Evolutionary conservation across 805 yeast species (phyloP), one percentile per base, ranked within the genome.

Genomic region (Candida hungchunana): DNA sequence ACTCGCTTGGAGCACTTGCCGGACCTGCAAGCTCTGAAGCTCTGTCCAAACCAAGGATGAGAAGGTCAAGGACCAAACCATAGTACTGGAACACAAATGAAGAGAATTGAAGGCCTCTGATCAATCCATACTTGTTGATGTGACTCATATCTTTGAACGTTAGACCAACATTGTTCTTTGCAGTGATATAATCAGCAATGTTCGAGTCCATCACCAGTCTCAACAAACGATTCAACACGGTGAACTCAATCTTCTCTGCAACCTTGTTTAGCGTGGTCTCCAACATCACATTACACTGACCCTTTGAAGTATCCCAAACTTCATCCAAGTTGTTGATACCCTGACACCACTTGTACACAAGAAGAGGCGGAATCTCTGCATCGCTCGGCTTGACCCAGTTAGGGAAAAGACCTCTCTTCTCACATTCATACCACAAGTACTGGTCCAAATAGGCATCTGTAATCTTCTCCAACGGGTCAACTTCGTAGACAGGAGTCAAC

Each of bases 381-480:
- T 93, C 98, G 47, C 84, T 77, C 7, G 99, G 98, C 55, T 93
- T 93, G 26, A 93, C 72, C 98, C 98, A 93, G 55, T 80, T 82
- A 4, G 99, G 99, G 61, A 93, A 93, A 18, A 93, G 60, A 7
- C 79, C 76, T 40, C 96, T 64, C 55, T 83, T 79, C 36, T 86
- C 96, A 8, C 93, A 90, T 55, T 93, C 97, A 59, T 83, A 90
- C 96, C 97, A 93, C 29, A 93, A 63, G 50, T 90, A 93, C 53
- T 93, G 98, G 53, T 90, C 97, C 26, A 93, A 61, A 48, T 90
- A 93, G 0, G 97, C 96, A 63, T 93, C 99, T 0, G 96, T 88
- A 34, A 93, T 86, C 55, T 89, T 93, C 58, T 93, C 99, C 27
- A 88, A 60, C 0, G 97, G 96, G 54, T 90, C 97, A 12, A 93